Conservation (phyloP, 345 rosid species). For the Arabis hirsuta region DNA sequence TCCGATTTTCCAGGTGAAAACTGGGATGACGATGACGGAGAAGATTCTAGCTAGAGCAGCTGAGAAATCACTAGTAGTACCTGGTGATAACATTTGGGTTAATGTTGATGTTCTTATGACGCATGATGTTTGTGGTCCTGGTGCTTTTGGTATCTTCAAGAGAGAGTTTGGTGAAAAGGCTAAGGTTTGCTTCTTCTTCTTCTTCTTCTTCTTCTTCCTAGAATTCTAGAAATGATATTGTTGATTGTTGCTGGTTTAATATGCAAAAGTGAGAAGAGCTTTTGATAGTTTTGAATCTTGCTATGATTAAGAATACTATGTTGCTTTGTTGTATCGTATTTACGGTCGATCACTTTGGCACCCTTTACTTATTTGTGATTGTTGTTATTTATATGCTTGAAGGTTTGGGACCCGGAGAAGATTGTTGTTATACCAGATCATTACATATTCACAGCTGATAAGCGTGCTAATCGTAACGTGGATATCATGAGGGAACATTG, state of each 20-base stretch:
- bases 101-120: conserved; percentile 92
- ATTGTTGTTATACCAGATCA: conserved; percentile 95
- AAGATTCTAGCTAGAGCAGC: conserved; percentile 87
- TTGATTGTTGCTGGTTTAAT: neutral
- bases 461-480: conserved; percentile 95
- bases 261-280: neutral
- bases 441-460: conserved; percentile 89
- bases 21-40: conserved; percentile 96
- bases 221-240: conserved; percentile 1
- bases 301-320: conserved; percentile 1
- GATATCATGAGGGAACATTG: conserved; percentile 95
- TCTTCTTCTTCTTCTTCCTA: neutral
- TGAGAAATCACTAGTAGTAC: conserved; percentile 68
- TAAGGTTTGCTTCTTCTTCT: conserved; percentile 51
- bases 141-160: conserved; percentile 90
- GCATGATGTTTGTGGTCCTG: conserved; percentile 97
- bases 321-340: neutral
- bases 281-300: conserved; percentile 6
- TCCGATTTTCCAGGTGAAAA: conserved; percentile 65
- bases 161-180: conserved; percentile 87
- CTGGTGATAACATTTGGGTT: conserved; percentile 98
- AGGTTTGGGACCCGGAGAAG: conserved; percentile 99
- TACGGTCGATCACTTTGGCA: neutral
- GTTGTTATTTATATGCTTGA: conserved; percentile 29
- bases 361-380: neutral